Base-by-base conservation (phyloP, 2,329 filamentous ascomycete species). In the Xylariomycetidae sp. region DNA sequence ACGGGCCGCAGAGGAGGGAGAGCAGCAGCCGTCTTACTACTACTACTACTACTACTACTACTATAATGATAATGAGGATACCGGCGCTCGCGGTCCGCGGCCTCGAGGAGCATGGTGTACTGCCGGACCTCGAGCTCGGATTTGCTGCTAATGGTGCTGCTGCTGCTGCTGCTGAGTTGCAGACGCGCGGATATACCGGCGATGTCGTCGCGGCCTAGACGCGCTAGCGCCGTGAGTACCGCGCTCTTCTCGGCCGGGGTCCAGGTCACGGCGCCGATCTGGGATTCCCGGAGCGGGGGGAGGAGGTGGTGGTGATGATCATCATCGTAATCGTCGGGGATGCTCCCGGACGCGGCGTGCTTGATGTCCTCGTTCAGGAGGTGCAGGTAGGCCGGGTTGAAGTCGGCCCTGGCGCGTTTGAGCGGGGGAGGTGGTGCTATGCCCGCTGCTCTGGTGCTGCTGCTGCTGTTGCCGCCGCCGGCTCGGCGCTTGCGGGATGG, bases 201-300 rank as follows among this genome's bases (percentile, higher is more conserved):
- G 1, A 83, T 48, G 40, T 88, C 66, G 46, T 78, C 72, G 32
- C 65, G 72, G 0, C 87, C 87, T 3, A 83, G 67, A 1, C 74
- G 74, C 2, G 71, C 66, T 3, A 94, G 57, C 0, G 76, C 72
- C 11, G 73, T 65, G 54, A 87, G 94, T 37, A 95, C 74, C 0
- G 65, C 46, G 2, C 72, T 64, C 53, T 94, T 94, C 51, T 96
- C 89, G 1, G 63, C 48, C 0, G 71, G 40, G 1, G 74, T 80
- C 90, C 90, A 97, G 9, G 61, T 46, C 1, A 80, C 78, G 16
- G 77, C 67, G 15, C 88, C 88, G 31, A 88, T 62, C 48, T 88
- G 84, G 2, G 72, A 70, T 22, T 62, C 31, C 30, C 56, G 38
- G 36, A 70, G 51, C 12, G 19, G 19, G 3, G 14, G 7, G 14